Percentiles rank a stretch among this genome's conserved stretches.
Evolutionary conservation across 768 basidiomycete species (phyloP).

Genomic region (Hemileccinum rubropunctum): DNA sequence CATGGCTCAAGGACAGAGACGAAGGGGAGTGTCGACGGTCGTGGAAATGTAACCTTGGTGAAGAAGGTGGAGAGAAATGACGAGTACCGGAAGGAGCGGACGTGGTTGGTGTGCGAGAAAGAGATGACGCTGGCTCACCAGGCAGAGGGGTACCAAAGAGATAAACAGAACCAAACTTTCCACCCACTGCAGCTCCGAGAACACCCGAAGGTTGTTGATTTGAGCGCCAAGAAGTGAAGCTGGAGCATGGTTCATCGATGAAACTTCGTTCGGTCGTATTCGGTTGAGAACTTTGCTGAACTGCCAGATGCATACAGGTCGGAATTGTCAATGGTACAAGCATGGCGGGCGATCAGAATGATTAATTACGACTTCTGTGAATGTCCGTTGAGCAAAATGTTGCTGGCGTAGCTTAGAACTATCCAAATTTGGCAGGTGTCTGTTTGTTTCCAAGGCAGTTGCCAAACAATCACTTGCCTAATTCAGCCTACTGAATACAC

Average conservation of each 20-base stretch:
- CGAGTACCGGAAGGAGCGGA: neutral
- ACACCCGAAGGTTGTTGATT: conserved; percentile 1
- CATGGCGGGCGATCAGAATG: too few relatives aligned
- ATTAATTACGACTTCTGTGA: too few relatives aligned
- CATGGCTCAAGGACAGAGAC: conserved; percentile 31
- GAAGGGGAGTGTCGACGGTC: conserved; percentile 37
- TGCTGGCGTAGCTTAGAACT: too few relatives aligned
- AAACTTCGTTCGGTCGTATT: conserved; percentile 25
- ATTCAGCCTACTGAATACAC: too few relatives aligned
- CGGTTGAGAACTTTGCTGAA: too few relatives aligned
- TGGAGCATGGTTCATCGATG: conserved; percentile 17
- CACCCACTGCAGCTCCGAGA: conserved; percentile 22
- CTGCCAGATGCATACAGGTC: too few relatives aligned
- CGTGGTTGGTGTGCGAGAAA: too few relatives aligned
- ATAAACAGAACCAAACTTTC: conserved; percentile 24
- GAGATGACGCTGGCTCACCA: too few relatives aligned
- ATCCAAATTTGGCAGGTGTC: too few relatives aligned
- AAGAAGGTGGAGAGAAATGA: conserved; percentile 22
- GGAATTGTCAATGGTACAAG: conserved; percentile 26
- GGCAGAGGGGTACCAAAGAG: conserved; percentile 25
- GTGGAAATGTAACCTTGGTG: conserved; percentile 19
- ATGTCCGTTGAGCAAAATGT: too few relatives aligned
- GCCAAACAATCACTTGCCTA: conserved; percentile 28
- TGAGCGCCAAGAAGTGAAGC: conserved; percentile 17
- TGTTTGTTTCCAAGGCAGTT: conserved; percentile 30